Evolutionary conservation across 176 grass and related monocot species (phyloP), one percentile per base, ranked within the genome.

Genomic region (Secale cereale): DNA sequence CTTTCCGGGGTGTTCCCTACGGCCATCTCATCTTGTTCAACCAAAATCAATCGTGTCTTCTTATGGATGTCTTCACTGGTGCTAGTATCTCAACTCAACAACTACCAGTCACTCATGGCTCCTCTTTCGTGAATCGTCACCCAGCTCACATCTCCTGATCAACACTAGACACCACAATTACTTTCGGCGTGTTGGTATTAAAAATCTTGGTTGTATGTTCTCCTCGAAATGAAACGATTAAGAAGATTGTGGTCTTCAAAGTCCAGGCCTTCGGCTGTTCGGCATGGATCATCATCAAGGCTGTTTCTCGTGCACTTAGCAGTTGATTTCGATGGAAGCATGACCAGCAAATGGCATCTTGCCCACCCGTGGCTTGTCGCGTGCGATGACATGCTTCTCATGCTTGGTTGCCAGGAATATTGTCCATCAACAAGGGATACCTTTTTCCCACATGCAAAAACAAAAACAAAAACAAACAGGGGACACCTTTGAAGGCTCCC

Each of bases 41-140:
- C 56, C 43, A 46, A 46, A 43, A 45, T 8, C 33, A 29, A 4
- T 6, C 14, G 0, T 81, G 52, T 57, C 23, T 93, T 40, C 2
- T 88, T 3, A 56, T 70, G n/a, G 61, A 94, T 84, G 41, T 65
- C 73, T 76, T 88, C 73, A 90, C 82, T 3, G 79, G 86, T 22
- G 22, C 22, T 20, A 39, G 80, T 80, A 31, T 94, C 56, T 74
- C n/a, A 22, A 19, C 17, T 69, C 65, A 31, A 69, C 31, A 11
- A 36, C 17, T 67, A 10, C 65, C 29, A 2, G 7, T 66, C 15
- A 16, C 65, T 67, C 29, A 67, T 3, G 3, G 3, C 65, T 11
- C 30, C 17, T 67, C 29, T 67, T 20, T 30, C 16, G n/a, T n/a
- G n/a, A n/a, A n/a, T n/a, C n/a, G 8, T 32, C 64, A 66, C 64